Base-by-base conservation (phyloP, 305 asterid genomes). In the Fraxinus floribunda region DNA sequence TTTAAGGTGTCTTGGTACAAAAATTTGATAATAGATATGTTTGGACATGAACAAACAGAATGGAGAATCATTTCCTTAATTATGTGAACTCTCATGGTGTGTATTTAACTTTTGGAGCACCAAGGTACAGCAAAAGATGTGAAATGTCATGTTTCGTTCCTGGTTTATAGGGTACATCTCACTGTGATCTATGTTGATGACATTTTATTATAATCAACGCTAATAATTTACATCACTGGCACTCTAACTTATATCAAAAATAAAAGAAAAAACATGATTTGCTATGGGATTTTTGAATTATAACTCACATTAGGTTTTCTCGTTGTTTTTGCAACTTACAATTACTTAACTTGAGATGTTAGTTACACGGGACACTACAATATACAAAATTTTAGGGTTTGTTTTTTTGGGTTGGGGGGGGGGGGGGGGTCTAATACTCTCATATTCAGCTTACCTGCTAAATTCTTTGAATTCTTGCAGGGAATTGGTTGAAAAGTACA, bases 401-500 rank as follows among this genome's bases (percentile, higher is more conserved):
- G 13, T 49, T 49, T 3, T 0, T 49, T 46, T 0, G 26, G 26
- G 26, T 24, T 0, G 26, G 26, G 26, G 26, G 26, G 26, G 26
- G 0, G 26, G 26, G 26, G 26, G 26, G 26, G 16, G 55, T 44
- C n/a, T 46, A 46, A 13, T 46, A 46, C 16, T 44, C 4, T 44
- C 18, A 1, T 46, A n/a, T 46, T 49, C 60, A 49, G 20, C 60
- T 49, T 49, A 3, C 15, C 2, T 16, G 8, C 8, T 49, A 49
- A 49, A 49, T 78, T 32, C 7, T 35, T 71, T 9, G 2, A 38
- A 64, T 78, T 11, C 46, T 73, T 81, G 80, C 78, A 94, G 98
- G 90, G 91, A 91, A 81, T 6, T 89, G 86, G 82, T 86, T 52
- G 89, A 10, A 0, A 84, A 90, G 82, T 93, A 95, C 84, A 86